Percentiles rank a stretch among this genome's conserved stretches.
phyloP scores from a whole-genome alignment of 371 early-diverging fungal genomes.

The Saksenaea oblongispora region DNA sequence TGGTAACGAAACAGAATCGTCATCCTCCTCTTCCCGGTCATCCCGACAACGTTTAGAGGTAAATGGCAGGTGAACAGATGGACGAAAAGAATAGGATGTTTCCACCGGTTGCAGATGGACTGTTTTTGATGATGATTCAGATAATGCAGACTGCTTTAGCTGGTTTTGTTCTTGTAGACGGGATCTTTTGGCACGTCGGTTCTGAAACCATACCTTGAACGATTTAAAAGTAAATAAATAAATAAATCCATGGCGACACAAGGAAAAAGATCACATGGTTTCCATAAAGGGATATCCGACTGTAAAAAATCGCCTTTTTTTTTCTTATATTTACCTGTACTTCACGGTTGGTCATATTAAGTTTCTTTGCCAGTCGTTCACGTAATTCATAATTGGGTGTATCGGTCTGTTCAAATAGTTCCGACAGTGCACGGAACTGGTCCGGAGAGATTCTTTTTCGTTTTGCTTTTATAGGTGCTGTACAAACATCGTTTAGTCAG shows the following conservation, averaged over 20 bases:
- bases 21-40: background rate
- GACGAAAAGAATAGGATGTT: background rate
- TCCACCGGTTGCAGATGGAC: background rate
- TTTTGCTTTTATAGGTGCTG: slow-evolving; percentile 51
- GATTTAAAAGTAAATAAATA: slow-evolving; percentile 9
- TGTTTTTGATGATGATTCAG: background rate
- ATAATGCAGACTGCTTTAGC: slow-evolving; percentile 7
- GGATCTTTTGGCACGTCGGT: slow-evolving; percentile 31
- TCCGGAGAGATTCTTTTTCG: slow-evolving; percentile 77
- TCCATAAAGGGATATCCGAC: slow-evolving; percentile 1
- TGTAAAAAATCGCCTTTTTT: background rate
- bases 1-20: background rate
- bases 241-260: slow-evolving; percentile 11
- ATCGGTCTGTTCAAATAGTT: slow-evolving; percentile 73
- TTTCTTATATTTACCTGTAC: slow-evolving; percentile 69
- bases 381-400: slow-evolving; percentile 89
- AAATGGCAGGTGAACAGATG: background rate
- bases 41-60: background rate
- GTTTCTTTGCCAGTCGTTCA: slow-evolving; percentile 76
- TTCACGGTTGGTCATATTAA: slow-evolving; percentile 92
- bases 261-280: slow-evolving; percentile 16
- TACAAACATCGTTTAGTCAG: background rate
- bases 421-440: slow-evolving; percentile 67
- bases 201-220: slow-evolving; percentile 36
- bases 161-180: slow-evolving; percentile 23